Percentiles rank a stretch among this genome's conserved stretches.
phyloP scores from a whole-genome alignment of 2,329 filamentous ascomycete species.

The Sodiomyces alkalinus region DNA sequence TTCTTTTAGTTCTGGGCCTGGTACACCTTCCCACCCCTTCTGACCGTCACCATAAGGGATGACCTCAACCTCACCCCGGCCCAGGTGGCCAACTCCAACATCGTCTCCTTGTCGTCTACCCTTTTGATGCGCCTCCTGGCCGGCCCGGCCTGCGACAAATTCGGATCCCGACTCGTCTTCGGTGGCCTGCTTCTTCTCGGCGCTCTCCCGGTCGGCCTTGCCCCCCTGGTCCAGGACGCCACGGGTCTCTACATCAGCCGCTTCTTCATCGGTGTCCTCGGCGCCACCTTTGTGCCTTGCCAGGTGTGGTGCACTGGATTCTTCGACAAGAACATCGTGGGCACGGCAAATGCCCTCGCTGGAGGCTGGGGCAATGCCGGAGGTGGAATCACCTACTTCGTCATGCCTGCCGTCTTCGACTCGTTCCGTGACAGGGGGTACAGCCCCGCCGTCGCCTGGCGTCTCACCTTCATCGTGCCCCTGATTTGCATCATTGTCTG shows the following conservation, averaged over 20 bases:
- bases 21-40: constrained; percentile 79
- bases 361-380: constrained; percentile 79
- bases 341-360: constrained; percentile 73
- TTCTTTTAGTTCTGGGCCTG: constrained; percentile 56
- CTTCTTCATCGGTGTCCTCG: constrained; percentile 71
- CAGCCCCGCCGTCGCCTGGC: constrained; percentile 57
- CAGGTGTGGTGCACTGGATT: constrained; percentile 90
- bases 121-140: constrained; percentile 63
- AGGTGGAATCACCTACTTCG: constrained; percentile 82
- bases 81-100: constrained; percentile 80
- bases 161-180: constrained; percentile 69
- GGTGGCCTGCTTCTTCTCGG: constrained; percentile 63
- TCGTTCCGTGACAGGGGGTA: constrained; percentile 48
- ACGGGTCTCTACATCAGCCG: constrained; percentile 55
- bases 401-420: constrained; percentile 83
- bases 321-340: constrained; percentile 85
- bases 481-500: constrained; percentile 57
- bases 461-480: constrained; percentile 71
- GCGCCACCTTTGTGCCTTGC: constrained; percentile 68
- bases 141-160: constrained; percentile 74
- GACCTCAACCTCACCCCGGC: constrained; percentile 57
- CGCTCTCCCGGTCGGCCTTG: constrained; percentile 66
- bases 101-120: constrained; percentile 61
- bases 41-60: constrained; percentile 62
- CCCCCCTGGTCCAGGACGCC: constrained; percentile 53